Evolutionary conservation across 2,329 filamentous ascomycete genomes (phyloP).

Genomic region (Pseudogymnoascus destructans): DNA sequence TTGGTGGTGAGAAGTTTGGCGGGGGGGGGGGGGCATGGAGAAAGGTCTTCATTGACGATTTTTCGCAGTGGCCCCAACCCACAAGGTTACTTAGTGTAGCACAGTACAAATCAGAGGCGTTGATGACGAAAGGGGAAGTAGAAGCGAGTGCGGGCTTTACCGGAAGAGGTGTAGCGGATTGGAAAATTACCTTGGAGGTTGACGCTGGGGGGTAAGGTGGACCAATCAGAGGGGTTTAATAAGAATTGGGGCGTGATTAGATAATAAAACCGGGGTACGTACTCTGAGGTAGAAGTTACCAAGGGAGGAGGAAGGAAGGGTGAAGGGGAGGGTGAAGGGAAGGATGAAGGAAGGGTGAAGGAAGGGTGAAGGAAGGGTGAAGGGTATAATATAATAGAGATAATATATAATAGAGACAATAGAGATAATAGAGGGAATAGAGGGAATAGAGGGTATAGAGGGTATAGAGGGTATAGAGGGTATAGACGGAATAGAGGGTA

Average conservation of each 20-base stretch:
- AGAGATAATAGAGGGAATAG: no score
- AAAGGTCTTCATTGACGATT: slow-evolving; percentile 5
- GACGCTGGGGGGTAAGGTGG: not conserved
- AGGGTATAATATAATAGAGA: not conserved
- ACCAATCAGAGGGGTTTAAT: not conserved
- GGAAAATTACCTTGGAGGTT: slow-evolving; percentile 5
- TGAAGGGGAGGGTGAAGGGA: no score
- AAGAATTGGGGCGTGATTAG: not conserved
- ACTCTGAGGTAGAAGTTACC: not conserved
- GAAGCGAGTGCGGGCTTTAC: not conserved
- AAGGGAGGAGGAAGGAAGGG: no score
- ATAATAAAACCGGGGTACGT: slow-evolving; percentile 4
- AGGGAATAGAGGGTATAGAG: no score
- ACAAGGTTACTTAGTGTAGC: slow-evolving; percentile 4
- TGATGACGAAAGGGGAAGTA: not conserved
- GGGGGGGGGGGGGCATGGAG: not conserved
- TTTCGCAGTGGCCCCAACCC: slow-evolving; percentile 3
- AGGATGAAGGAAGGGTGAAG: no score
- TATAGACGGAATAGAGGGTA: no score
- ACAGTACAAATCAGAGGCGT: slow-evolving; percentile 1
- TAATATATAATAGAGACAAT: no score
- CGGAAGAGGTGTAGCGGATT: not conserved
- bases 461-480: no score
- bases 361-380: no score
- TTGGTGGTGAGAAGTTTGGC: slow-evolving; percentile 4